A percentile compares a stretch with the other conserved stretches of the same genome.
These are phyloP conservation scores for Xylaria sp. DNA, from an alignment of 2,329 filamentous ascomycete genomes.

Conservation along the genomic window DNA sequence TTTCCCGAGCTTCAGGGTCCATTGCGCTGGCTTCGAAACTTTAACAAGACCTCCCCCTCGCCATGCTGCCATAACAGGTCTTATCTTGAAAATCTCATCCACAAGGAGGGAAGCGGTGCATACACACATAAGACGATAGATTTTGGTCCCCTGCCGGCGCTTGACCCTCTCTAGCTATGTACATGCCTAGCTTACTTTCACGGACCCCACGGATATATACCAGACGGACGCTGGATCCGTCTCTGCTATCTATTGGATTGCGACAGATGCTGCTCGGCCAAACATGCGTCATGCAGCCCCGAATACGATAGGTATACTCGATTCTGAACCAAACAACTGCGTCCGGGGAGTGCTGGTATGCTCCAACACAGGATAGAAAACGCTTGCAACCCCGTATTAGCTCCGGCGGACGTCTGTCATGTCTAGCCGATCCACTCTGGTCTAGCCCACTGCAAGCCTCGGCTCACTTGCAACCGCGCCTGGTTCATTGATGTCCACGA, in stretches of 20 bases:
- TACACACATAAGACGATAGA: too few relatives aligned
- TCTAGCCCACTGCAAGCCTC: neutral
- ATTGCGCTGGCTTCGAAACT: neutral
- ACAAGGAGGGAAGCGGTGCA: too few relatives aligned
- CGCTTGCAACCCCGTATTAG: neutral
- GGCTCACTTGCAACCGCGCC: neutral
- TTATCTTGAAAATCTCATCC: too few relatives aligned
- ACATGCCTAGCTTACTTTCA: neutral
- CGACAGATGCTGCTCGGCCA: neutral
- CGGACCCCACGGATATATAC: neutral
- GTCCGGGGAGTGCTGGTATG: neutral
- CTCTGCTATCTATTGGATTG: neutral
- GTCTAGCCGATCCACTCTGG: neutral
- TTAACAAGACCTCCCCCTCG: neutral
- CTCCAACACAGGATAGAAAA: neutral
- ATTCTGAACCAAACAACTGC: slow-evolving; percentile 3
- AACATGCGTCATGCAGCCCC: slow-evolving; percentile 10
- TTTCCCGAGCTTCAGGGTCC: neutral
- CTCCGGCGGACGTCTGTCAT: neutral
- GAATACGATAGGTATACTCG: slow-evolving; percentile 7
- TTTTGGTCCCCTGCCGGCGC: too few relatives aligned
- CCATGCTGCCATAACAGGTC: too few relatives aligned
- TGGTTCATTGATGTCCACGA: too few relatives aligned
- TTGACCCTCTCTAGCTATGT: neutral
- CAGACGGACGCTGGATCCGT: slow-evolving; percentile 8